Evolutionary conservation across 2,329 filamentous ascomycete genomes (phyloP).

Genomic region (Xylaria sp.): DNA sequence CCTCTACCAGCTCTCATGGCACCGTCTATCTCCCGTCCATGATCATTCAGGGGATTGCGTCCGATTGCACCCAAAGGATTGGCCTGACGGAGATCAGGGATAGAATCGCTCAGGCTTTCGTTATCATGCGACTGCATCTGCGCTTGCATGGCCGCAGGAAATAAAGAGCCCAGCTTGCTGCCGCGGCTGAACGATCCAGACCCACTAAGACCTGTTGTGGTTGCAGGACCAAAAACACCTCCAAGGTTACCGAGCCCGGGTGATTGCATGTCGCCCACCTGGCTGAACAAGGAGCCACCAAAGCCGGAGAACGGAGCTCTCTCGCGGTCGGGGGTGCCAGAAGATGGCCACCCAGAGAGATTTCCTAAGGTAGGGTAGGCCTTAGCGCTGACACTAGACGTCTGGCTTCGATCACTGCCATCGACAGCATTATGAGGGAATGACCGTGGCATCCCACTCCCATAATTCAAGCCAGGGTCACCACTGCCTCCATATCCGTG

Average conservation of each 20-base stretch:
- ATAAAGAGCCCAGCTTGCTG: slow-evolving; percentile 87
- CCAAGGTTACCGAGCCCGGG: slow-evolving; percentile 74
- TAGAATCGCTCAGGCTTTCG: slow-evolving; percentile 64
- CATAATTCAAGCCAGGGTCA: slow-evolving; percentile 58
- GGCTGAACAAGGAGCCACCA: slow-evolving; percentile 82
- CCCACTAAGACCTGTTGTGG: slow-evolving; percentile 62
- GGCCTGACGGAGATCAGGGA: slow-evolving; percentile 68
- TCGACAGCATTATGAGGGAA: slow-evolving; percentile 63
- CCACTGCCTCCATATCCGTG: slow-evolving; percentile 64
- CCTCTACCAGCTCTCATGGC: slow-evolving; percentile 66
- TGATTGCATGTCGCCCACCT: slow-evolving; percentile 81
- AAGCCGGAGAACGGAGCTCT: slow-evolving; percentile 69
- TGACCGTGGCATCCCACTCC: slow-evolving; percentile 57
- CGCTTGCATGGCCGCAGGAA: slow-evolving; percentile 88
- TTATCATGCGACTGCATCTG: slow-evolving; percentile 84
- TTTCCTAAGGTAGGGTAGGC: slow-evolving; percentile 72
- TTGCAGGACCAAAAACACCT: slow-evolving; percentile 74
- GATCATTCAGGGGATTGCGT: slow-evolving; percentile 66
- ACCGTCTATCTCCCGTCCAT: slow-evolving; percentile 67
- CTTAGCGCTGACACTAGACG: slow-evolving; percentile 85
- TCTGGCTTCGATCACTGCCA: slow-evolving; percentile 90
- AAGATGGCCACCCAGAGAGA: slow-evolving; percentile 71
- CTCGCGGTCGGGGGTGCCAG: slow-evolving; percentile 75
- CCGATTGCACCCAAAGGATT: slow-evolving; percentile 75
- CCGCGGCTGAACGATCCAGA: slow-evolving; percentile 76